Evolutionary conservation across 2,329 filamentous ascomycete genomes (phyloP).

Genomic region (Dothiorella sarmentorum): DNA sequence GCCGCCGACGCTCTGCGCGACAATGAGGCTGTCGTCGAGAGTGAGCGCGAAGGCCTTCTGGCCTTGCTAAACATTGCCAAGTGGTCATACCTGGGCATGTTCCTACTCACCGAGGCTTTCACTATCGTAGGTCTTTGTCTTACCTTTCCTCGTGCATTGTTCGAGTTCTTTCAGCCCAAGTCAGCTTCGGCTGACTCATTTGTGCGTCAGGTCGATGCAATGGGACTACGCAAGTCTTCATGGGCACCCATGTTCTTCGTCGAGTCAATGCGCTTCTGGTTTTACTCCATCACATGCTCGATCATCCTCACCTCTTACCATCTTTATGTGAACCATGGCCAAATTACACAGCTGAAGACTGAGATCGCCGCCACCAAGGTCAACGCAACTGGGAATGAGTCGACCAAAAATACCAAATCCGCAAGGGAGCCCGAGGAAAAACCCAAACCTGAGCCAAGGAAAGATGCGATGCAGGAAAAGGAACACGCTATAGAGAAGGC

Average conservation of each 20-base stretch:
- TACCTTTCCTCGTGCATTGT: background rate
- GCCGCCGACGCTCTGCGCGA: constrained; percentile 3
- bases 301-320: constrained; percentile 10
- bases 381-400: background rate
- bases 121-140: constrained; percentile 9
- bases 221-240: constrained; percentile 8
- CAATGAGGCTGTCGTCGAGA: background rate
- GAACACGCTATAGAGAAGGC: background rate
- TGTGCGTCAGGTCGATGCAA: constrained; percentile 5
- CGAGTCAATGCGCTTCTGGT: constrained; percentile 18
- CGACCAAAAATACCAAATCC: background rate
- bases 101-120: constrained; percentile 9
- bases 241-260: constrained; percentile 14
- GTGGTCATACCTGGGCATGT: constrained; percentile 17
- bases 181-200: background rate
- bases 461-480: background rate
- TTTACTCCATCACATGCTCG: constrained; percentile 15
- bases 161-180: no score
- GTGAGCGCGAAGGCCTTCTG: constrained; percentile 7
- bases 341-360: background rate
- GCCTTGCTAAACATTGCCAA: constrained; percentile 6
- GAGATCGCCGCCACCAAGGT: background rate
- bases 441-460: background rate
- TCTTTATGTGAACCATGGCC: background rate
- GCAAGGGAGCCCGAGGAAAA: background rate